Base-by-base conservation (phyloP, 108 stramenopile genomes). In the Nannochloropsis salina region DNA sequence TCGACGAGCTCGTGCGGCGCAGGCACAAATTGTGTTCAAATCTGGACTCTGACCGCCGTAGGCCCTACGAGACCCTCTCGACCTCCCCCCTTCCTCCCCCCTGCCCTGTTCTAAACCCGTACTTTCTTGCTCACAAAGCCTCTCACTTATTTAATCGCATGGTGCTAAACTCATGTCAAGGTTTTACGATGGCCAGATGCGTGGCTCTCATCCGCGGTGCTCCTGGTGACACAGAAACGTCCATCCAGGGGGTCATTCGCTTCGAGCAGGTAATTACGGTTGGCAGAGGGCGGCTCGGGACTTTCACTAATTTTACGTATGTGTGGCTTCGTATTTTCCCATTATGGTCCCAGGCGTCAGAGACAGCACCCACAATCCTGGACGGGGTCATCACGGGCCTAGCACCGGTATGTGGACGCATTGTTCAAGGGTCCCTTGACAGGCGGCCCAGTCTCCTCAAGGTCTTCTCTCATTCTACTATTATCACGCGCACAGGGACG, bases 371-470 rank as follows among this genome's bases (percentile, higher is more conserved):
- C 15, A 95, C 95, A 22, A 86, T 86, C 80, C 88, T 92, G 41
- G 81, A 88, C 43, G 91, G 91, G 10, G 44, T 80, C 42, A 89
- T 97, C 85, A 90, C 87, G 2, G 96, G 96, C 84, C 92, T 97
- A 79, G 83, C 90, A 18, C 94, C 95, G 41, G 90, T 90, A 88
- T 89, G 88, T 40, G 21, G 9, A 40, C 18, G 20, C 44, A 31
- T 31, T 31, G 31, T 31, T 31, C 31, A 31, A 31, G 31, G 31
- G 31, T 31, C 31, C 31, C 31, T 0, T 31, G 31, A 31, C 31
- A 31, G 31, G 31, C 31, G 31, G 31, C 31, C 31, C 31, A 31
- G 31, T 42, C 82, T 18, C 85, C 83, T 31, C 21, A 61, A 12
- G 9, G 5, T 9, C 10, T 81, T 31, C 41, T 80, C 9, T 84